A percentile compares a stretch with the other conserved stretches of the same genome.
phyloP scores from a whole-genome alignment of 805 yeast species.

The Brettanomyces nanus region DNA sequence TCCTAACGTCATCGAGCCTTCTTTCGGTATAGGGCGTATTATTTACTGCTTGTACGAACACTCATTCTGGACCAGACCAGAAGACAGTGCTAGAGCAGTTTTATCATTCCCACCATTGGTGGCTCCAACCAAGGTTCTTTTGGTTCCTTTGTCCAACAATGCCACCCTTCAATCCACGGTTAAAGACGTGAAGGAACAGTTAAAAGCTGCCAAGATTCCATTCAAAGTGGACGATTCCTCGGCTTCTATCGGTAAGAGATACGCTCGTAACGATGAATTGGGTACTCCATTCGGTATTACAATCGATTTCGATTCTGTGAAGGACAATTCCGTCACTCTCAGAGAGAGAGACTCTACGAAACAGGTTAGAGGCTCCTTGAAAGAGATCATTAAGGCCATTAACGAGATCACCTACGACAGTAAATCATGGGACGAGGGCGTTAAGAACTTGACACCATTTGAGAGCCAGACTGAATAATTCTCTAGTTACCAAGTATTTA shows the following conservation, averaged over 20 bases:
- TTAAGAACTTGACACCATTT: constrained; percentile 61
- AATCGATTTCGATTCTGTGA: constrained; percentile 86
- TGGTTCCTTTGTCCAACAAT: constrained; percentile 88
- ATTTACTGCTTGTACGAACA: constrained; percentile 91
- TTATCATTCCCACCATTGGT: constrained; percentile 90
- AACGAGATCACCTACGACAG: constrained; percentile 69
- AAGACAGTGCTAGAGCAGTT: constrained; percentile 72
- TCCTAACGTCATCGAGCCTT: constrained; percentile 98
- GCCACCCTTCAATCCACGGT: constrained; percentile 72
- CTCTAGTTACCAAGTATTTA: too few species aligned
- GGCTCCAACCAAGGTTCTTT: constrained; percentile 94
- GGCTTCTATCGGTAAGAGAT: constrained; percentile 96
- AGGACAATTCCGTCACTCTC: constrained; percentile 82
- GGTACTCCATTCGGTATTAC: constrained; percentile 99
- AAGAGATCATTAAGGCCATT: constrained; percentile 63
- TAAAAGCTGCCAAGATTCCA: constrained; percentile 79
- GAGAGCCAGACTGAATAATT: constrained; percentile 60
- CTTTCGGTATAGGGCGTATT: constrained; percentile 98
- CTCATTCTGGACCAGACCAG: constrained; percentile 90
- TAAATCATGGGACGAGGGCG: constrained; percentile 79
- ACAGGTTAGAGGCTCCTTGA: constrained; percentile 89
- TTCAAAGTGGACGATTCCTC: constrained; percentile 96
- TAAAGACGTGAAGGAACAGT: constrained; percentile 54
- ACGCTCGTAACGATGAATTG: constrained; percentile 95
- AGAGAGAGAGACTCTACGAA: constrained; percentile 96